phyloP scores from a whole-genome alignment of 345 rosid species.

The Pelargonium nanum region DNA sequence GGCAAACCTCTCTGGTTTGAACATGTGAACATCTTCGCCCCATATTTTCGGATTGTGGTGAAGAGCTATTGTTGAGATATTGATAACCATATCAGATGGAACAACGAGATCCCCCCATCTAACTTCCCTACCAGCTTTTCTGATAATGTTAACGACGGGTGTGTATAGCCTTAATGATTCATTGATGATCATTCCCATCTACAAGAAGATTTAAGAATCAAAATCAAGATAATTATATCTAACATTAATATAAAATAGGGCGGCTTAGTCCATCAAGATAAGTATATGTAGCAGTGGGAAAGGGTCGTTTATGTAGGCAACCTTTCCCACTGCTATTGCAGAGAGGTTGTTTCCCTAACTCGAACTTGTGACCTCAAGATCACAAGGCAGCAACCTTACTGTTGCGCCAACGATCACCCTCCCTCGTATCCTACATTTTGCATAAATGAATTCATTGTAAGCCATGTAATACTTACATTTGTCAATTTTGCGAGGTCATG shows the following conservation, averaged over 20 bases:
- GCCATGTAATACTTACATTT: no score
- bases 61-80: slow-evolving; percentile 14
- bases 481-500: no score
- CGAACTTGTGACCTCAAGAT: no score
- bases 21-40: slow-evolving; percentile 27
- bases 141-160: not conserved
- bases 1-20: slow-evolving; percentile 21
- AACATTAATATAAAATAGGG: not conserved
- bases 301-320: no score
- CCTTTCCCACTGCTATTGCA: no score
- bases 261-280: no score
- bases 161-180: slow-evolving; percentile 6
- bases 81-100: slow-evolving; percentile 8
- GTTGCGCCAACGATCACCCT: no score
- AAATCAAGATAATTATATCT: not conserved
- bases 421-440: no score
- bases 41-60: slow-evolving; percentile 17
- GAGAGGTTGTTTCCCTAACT: no score
- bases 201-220: not conserved
- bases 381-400: no score
- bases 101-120: slow-evolving; percentile 15
- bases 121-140: slow-evolving; percentile 8
- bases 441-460: no score
- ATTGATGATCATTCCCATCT: slow-evolving; percentile 1
- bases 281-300: no score